Evolutionary conservation across 1,284 basidiomycete genomes (phyloP).

Genomic region (Cutaneotrichosporon spelunceum): DNA sequence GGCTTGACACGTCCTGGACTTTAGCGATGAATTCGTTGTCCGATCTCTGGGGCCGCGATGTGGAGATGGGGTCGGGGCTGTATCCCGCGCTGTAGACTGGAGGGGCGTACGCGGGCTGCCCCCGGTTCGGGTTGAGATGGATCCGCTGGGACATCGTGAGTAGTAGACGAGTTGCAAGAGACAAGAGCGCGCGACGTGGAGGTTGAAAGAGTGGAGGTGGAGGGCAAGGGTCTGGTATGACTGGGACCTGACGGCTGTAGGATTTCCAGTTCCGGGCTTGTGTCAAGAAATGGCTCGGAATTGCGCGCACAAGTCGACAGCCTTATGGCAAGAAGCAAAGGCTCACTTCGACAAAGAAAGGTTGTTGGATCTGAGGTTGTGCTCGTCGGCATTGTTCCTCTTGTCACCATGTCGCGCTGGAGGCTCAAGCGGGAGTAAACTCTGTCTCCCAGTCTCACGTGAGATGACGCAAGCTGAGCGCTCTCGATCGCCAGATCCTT

Average conservation of each 20-base stretch:
- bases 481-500: no score
- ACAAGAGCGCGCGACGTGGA: background rate
- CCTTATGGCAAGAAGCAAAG: no score
- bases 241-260: background rate
- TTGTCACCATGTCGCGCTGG: no score
- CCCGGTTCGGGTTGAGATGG: conserved; percentile 51
- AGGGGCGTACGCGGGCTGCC: conserved; percentile 36
- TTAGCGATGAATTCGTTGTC: conserved; percentile 78
- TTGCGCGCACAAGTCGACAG: no score
- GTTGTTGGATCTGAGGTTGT: no score
- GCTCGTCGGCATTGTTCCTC: no score
- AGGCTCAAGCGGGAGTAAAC: no score
- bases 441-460: no score
- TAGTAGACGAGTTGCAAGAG: background rate
- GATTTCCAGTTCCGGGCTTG: background rate
- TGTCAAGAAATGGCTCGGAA: background rate
- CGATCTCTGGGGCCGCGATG: conserved; percentile 12
- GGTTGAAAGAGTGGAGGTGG: background rate
- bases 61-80: conserved; percentile 44
- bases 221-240: background rate
- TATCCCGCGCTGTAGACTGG: conserved; percentile 29
- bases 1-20: conserved; percentile 69
- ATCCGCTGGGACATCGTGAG: conserved; percentile 41
- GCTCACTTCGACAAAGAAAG: no score
- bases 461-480: no score